Conservation (phyloP, 805 yeast species). For the Ogataea corticis region DNA sequence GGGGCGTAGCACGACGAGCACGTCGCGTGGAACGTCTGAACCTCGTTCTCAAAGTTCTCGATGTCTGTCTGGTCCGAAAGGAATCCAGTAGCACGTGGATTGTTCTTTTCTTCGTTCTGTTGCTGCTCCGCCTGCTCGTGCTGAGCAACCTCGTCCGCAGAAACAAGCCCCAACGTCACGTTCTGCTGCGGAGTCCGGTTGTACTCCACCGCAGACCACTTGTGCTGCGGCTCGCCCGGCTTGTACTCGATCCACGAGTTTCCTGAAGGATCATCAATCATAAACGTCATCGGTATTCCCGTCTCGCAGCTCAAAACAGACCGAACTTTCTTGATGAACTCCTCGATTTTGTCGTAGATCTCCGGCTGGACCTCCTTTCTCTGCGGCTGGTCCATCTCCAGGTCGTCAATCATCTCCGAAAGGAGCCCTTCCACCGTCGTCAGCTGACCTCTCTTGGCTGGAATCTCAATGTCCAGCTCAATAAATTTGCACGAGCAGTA, state of each 20-base stretch:
- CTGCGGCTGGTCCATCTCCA: conserved; percentile 75
- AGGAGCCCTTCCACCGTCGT: conserved; percentile 91
- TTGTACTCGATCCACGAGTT: conserved; percentile 92
- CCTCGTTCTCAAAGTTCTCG: conserved; percentile 84
- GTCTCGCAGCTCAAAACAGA: conserved; percentile 64
- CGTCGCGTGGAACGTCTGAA: conserved; percentile 87
- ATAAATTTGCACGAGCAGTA: conserved; percentile 75
- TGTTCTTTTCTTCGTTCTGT: conserved; percentile 31
- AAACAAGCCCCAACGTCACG: conserved; percentile 76
- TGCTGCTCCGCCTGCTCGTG: conserved; percentile 42
- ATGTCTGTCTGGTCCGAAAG: conserved; percentile 73
- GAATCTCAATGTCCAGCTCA: conserved; percentile 90
- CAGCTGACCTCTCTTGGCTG: conserved; percentile 90
- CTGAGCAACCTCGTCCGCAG: conserved; percentile 62
- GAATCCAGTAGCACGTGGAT: conserved; percentile 55
- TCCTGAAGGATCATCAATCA: conserved; percentile 92
- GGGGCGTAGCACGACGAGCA: conserved; percentile 86
- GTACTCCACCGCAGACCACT: conserved; percentile 86
- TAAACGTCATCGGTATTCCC: conserved; percentile 73
- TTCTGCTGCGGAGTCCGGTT: conserved; percentile 86
- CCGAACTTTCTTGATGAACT: conserved; percentile 61
- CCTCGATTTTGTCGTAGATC: conserved; percentile 71
- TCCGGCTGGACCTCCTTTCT: conserved; percentile 77
- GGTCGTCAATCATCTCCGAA: conserved; percentile 78
- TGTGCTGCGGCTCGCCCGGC: conserved; percentile 86